Base-by-base conservation (phyloP, 257 asterid species). In the Scutellaria barbata region DNA sequence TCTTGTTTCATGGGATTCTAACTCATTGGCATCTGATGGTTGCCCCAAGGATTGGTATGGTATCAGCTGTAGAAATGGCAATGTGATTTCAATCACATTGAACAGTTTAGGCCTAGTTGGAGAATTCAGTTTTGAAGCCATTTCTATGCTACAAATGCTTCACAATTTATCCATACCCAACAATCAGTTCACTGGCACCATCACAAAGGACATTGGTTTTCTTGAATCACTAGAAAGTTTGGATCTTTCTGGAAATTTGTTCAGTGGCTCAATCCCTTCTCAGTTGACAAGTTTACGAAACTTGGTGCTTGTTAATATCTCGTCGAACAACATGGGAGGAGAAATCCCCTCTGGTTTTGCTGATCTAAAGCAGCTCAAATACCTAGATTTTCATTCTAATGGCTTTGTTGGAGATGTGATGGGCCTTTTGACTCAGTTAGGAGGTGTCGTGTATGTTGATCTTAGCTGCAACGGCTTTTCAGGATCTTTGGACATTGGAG, bases 1-100 rank as follows among this genome's bases (percentile, higher is more conserved):
- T 79, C 86, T 85, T 77, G 82, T 35, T 82, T 87, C 97, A 53
- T 92, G 97, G 97, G 95, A 89, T 85, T 80, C 96, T 5, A 82
- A 82, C 40, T 89, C 96, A 42, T 67, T 92, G 61, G 78, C 84
- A 69, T 73, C 90, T 54, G 83, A 87, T 83, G 91, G 90, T 5
- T 91, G 97, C 74, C 96, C 97, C 13, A 73, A 68, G 74, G 66
- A 86, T 41, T 91, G 96, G 97, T 86, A 48, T 18, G 97, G 97
- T 22, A 69, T 91, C 39, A 68, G 54, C 62, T 91, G 95, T 55
- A 81, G 54, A 58, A 77, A 81, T 13, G 93, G 96, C 73, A 85
- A 52, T 66, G 85, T 91, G 14, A 87, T 85, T 81, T 89, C 97
- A 57, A 70, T 91, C 71, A 57, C 79, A 45, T 79, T 91, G 52